phyloP scores from a whole-genome alignment of 106 monocot species.

The Acorus calamus region DNA sequence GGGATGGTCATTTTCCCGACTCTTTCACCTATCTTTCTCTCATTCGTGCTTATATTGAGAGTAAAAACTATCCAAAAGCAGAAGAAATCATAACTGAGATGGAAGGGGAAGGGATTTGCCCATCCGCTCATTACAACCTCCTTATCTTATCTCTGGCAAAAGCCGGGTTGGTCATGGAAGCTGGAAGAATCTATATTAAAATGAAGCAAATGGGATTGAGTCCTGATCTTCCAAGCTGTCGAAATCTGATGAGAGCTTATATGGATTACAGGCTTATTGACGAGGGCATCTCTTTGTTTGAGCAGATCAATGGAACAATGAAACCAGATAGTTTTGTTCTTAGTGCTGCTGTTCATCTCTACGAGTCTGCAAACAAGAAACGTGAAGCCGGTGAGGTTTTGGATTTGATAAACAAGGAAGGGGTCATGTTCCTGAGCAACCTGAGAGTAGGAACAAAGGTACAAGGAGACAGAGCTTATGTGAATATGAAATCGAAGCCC shows the following conservation, averaged over 20 bases:
- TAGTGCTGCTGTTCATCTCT: slow-evolving; percentile 83
- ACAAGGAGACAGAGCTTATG: background rate
- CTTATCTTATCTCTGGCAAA: slow-evolving; percentile 57
- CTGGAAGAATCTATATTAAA: slow-evolving; percentile 50
- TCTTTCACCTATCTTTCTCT: slow-evolving; percentile 63
- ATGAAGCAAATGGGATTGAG: slow-evolving; percentile 42
- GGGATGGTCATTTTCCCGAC: slow-evolving; percentile 54
- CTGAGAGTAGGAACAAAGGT: slow-evolving; percentile 62
- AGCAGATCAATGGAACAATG: slow-evolving; percentile 24
- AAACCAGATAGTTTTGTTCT: slow-evolving; percentile 79
- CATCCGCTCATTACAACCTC: slow-evolving; percentile 65
- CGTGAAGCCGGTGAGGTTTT: slow-evolving; percentile 39
- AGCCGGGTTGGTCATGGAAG: slow-evolving; percentile 45
- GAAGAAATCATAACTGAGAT: slow-evolving; percentile 50
- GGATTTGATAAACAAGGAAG: slow-evolving; percentile 36
- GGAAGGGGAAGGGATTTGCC: slow-evolving; percentile 31
- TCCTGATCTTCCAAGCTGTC: slow-evolving; percentile 69
- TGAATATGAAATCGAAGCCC: background rate
- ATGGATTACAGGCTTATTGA: slow-evolving; percentile 56
- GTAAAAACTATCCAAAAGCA: slow-evolving; percentile 31
- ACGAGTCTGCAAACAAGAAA: slow-evolving; percentile 35
- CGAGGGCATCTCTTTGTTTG: slow-evolving; percentile 65
- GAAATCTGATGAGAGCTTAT: slow-evolving; percentile 70
- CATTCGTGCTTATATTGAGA: slow-evolving; percentile 50
- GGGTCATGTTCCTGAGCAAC: slow-evolving; percentile 58